These are phyloP conservation scores for Colletotrichum endophyticum DNA, from an alignment of 2,329 filamentous ascomycete species.

Conservation along the genomic window DNA sequence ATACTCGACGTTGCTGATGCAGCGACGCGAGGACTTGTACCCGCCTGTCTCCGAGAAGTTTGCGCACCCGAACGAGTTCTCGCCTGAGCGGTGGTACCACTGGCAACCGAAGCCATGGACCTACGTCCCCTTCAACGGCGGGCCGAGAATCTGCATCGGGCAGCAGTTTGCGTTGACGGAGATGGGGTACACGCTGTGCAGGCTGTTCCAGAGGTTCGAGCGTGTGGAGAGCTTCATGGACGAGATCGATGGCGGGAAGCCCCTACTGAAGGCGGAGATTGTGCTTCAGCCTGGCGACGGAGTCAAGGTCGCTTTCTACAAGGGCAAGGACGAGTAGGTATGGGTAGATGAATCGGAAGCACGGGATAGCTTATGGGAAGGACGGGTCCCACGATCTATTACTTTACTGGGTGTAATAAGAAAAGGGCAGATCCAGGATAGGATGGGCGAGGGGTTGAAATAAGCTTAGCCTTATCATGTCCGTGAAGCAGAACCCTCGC, in stretches of 20 bases:
- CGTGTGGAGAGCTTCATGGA: constrained; percentile 63
- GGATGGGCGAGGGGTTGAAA: background rate
- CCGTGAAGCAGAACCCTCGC: background rate
- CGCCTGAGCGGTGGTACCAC: constrained; percentile 69
- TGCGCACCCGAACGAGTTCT: constrained; percentile 56
- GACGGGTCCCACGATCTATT: background rate
- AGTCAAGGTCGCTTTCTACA: constrained; percentile 62
- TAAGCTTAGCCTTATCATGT: background rate
- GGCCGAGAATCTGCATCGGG: constrained; percentile 76
- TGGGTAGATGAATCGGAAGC: background rate
- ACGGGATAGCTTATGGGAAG: background rate
- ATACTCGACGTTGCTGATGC: constrained; percentile 76
- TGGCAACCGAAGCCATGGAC: constrained; percentile 72
- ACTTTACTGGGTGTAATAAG: background rate
- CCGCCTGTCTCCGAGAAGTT: constrained; percentile 52
- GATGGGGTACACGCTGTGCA: constrained; percentile 74
- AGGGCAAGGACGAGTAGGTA: constrained; percentile 30
- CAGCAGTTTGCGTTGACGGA: constrained; percentile 85
- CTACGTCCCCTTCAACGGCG: constrained; percentile 79
- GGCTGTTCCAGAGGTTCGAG: constrained; percentile 76
- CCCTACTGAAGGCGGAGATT: constrained; percentile 63
- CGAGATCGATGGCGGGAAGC: constrained; percentile 57
- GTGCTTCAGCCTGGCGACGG: constrained; percentile 64
- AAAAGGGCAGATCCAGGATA: background rate
- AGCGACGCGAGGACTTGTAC: constrained; percentile 70